Conservation (phyloP, 1,284 basidiomycete genomes). For the Exobasidium rhododendri region DNA sequence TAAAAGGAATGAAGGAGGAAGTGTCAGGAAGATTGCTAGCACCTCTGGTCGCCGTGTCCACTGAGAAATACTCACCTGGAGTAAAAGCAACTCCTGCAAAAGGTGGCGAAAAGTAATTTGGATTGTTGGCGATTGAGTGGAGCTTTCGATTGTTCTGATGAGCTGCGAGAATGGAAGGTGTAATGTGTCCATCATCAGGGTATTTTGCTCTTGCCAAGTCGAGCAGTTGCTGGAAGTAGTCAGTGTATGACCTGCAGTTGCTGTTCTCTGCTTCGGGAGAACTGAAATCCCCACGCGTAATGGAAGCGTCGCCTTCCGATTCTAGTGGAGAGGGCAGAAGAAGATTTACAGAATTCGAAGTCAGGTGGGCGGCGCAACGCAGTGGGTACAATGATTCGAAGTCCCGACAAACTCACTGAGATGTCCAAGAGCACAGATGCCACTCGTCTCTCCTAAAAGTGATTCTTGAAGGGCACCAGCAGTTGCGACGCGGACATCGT, state of each 20-base stretch:
- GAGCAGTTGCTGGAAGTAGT: conserved; percentile 14
- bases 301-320: conserved; percentile 24
- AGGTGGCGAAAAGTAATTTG: conserved; percentile 15
- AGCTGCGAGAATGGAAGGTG: conserved; percentile 12
- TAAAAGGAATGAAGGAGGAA: too few species aligned
- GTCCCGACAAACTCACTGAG: background rate
- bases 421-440: conserved; percentile 12
- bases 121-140: conserved; percentile 18
- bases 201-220: conserved; percentile 14
- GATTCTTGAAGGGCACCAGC: conserved; percentile 8
- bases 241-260: conserved; percentile 14
- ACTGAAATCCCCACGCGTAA: conserved; percentile 23
- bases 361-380: background rate
- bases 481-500: background rate
- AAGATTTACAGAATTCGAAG: background rate
- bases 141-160: conserved; percentile 16
- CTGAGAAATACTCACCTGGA: too few species aligned
- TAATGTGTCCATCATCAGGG: conserved; percentile 15
- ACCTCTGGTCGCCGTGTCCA: too few species aligned
- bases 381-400: background rate
- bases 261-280: conserved; percentile 16
- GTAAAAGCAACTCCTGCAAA: conserved; percentile 17
- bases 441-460: background rate
- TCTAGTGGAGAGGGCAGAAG: background rate
- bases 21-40: too few species aligned